phyloP scores from a whole-genome alignment of 257 asterid species.

The Capsicum baccatum region DNA sequence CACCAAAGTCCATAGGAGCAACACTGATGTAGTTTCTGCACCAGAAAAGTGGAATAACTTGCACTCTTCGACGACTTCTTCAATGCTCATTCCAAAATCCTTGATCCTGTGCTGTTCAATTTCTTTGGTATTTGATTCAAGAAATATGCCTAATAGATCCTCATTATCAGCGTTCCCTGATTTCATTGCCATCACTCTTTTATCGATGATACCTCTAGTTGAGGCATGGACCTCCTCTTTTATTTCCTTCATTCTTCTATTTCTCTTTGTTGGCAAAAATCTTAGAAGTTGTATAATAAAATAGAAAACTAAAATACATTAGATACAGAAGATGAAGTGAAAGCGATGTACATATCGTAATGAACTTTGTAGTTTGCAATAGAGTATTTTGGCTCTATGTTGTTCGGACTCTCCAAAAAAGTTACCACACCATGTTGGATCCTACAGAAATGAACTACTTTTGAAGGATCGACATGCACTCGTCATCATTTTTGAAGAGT shows the following conservation, averaged over 20 bases:
- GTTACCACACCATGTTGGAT: neutral
- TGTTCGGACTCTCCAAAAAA: neutral
- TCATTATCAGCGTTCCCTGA: neutral
- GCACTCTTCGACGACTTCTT: conserved; percentile 56
- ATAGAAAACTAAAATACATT: neutral
- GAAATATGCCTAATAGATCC: conserved; percentile 7
- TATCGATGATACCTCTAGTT: neutral
- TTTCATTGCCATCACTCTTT: conserved; percentile 8
- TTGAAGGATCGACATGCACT: neutral
- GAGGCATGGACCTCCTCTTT: neutral
- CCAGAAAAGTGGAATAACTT: conserved; percentile 59
- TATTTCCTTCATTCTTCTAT: conserved; percentile 17
- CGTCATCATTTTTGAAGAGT: neutral
- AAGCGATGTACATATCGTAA: neutral
- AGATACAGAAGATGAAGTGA: neutral
- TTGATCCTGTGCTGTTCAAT: neutral
- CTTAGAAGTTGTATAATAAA: neutral
- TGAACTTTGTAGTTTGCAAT: neutral
- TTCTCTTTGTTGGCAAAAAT: conserved; percentile 13
- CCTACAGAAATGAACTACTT: neutral
- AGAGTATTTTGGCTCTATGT: neutral
- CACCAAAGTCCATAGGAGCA: conserved; percentile 65
- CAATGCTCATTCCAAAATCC: conserved; percentile 29
- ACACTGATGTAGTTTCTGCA: conserved; percentile 61
- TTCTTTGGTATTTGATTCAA: neutral